Evolutionary conservation across 1,139 yeast genomes (phyloP).

Genomic region (Geotrichum restrictum): DNA sequence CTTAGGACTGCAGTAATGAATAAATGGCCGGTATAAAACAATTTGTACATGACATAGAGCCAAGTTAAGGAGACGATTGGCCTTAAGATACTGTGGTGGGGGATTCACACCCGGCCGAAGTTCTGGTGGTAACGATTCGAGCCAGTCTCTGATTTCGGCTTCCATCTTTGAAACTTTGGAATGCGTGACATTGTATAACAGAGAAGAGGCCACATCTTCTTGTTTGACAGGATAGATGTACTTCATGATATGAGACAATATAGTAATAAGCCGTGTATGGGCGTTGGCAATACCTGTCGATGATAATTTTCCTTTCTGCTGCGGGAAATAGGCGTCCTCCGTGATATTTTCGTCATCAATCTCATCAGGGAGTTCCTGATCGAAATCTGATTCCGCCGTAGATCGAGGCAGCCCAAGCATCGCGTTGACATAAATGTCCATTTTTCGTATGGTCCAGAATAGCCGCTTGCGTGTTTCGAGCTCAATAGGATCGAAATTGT

Average conservation of each 20-base stretch:
- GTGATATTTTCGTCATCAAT: slow-evolving; percentile 86
- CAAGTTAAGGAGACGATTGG: slow-evolving; percentile 71
- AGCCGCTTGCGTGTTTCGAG: slow-evolving; percentile 79
- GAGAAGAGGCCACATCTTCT: slow-evolving; percentile 22
- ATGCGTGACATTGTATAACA: slow-evolving; percentile 42
- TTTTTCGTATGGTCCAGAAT: slow-evolving; percentile 83
- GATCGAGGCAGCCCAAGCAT: slow-evolving; percentile 81
- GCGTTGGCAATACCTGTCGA: slow-evolving; percentile 81
- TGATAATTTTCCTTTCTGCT: slow-evolving; percentile 47
- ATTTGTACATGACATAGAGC: slow-evolving; percentile 81
- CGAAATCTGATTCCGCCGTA: slow-evolving; percentile 69
- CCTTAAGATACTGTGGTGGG: slow-evolving; percentile 65
- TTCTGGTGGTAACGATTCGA: slow-evolving; percentile 66
- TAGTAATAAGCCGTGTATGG: slow-evolving; percentile 68
- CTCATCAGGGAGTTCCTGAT: slow-evolving; percentile 81
- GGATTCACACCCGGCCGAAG: slow-evolving; percentile 65
- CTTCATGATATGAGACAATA: slow-evolving; percentile 54
- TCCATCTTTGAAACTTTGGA: slow-evolving; percentile 71
- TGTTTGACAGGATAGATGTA: slow-evolving; percentile 55
- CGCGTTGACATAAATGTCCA: slow-evolving; percentile 88
- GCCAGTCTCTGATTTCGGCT: slow-evolving; percentile 69
- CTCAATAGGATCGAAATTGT: slow-evolving; percentile 73
- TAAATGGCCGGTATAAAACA: slow-evolving; percentile 83
- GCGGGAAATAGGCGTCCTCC: slow-evolving; percentile 47
- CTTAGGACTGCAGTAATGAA: slow-evolving; percentile 64